These are phyloP conservation scores for Halophytophthora batemanensis DNA, from an alignment of 352 stramenopile genomes.

Conservation along the genomic window DNA sequence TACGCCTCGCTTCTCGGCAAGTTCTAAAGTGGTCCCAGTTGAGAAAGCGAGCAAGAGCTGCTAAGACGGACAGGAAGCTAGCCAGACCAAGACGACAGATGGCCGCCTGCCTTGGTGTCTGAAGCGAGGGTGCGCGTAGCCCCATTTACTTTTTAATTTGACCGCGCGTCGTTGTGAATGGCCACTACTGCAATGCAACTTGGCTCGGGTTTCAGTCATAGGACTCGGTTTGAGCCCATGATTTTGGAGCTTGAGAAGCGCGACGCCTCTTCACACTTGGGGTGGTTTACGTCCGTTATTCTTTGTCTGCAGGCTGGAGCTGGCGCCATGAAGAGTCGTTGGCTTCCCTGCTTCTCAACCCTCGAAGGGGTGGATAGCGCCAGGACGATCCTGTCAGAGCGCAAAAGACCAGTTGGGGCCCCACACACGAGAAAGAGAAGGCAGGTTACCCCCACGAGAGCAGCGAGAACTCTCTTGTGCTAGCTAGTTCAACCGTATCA, in stretches of 20 bases:
- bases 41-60: too few species aligned
- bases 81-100: not conserved
- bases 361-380: not conserved
- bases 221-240: too few species aligned
- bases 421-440: too few species aligned
- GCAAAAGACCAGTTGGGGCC: not conserved
- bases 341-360: not conserved
- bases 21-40: slow-evolving; percentile 25
- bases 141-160: too few species aligned
- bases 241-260: too few species aligned
- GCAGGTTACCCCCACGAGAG: too few species aligned
- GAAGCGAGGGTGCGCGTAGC: too few species aligned
- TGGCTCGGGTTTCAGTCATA: too few species aligned
- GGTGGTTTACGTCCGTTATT: not conserved
- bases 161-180: too few species aligned
- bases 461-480: not conserved
- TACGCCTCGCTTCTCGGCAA: slow-evolving; percentile 68
- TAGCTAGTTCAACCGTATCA: not conserved
- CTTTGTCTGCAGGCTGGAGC: not conserved
- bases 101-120: too few species aligned
- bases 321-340: slow-evolving; percentile 4
- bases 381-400: not conserved
- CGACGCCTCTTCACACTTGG: not conserved
- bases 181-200: too few species aligned
- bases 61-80: too few species aligned